Evolutionary conservation across 352 stramenopile species (phyloP).

Genomic region (Phytophthora litchii): DNA sequence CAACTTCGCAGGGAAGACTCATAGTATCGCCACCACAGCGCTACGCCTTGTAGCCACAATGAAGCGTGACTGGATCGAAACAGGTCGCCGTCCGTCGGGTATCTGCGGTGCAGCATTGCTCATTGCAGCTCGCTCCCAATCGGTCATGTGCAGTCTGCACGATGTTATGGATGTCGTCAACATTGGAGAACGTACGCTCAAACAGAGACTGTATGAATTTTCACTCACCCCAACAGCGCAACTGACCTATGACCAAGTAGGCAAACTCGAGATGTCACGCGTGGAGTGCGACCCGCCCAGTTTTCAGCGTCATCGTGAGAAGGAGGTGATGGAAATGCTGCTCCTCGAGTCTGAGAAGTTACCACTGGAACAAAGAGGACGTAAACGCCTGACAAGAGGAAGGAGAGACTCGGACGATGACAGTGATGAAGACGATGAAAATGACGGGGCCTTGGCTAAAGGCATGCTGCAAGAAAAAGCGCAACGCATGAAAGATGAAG

Average conservation of each 20-base stretch:
- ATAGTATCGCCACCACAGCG: constrained; percentile 95
- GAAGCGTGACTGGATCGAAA: constrained; percentile 99
- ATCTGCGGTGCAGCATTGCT: constrained; percentile 97
- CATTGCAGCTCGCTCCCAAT: constrained; percentile 96
- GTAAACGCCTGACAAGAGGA: constrained; percentile 30
- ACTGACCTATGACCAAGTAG: constrained; percentile 96
- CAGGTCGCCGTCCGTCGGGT: constrained; percentile 94
- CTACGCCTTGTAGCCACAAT: constrained; percentile 96
- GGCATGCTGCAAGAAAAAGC: constrained; percentile 42
- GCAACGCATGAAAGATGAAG: constrained; percentile 73
- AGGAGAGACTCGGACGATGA: constrained; percentile 24
- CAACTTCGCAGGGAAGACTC: constrained; percentile 94
- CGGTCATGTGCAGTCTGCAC: constrained; percentile 87
- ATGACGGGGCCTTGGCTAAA: constrained; percentile 31
- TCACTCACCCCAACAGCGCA: constrained; percentile 94
- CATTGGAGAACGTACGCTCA: constrained; percentile 97
- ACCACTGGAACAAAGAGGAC: constrained; percentile 49
- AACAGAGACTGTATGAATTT: constrained; percentile 97
- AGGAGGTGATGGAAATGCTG: constrained; percentile 92
- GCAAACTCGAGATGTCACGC: constrained; percentile 86
- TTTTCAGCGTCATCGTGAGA: constrained; percentile 87
- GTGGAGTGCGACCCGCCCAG: constrained; percentile 89
- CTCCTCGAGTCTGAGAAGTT: constrained; percentile 81
- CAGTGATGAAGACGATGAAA: constrained; percentile 41
- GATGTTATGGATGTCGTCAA: constrained; percentile 93